Evolutionary conservation across 768 basidiomycete genomes (phyloP), one percentile per base, ranked within the genome.

Genomic region (Pulveroboletus sp.): DNA sequence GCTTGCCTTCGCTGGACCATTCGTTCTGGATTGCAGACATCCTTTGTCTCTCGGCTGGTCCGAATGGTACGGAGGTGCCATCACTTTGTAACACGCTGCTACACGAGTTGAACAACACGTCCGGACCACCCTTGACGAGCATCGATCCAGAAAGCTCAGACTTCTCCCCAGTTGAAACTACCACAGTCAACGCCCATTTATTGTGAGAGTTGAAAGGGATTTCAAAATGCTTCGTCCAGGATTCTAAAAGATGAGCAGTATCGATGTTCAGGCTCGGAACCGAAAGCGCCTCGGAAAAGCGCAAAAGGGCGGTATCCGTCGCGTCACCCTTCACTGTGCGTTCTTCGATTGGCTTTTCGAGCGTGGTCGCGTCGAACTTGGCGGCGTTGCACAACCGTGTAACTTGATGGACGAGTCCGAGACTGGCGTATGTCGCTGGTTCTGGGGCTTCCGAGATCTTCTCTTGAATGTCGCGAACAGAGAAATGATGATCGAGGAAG

Each of bases 381-480:
- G 81, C 81, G 2, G 75, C 76, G 47, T 82, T 83, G 64, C 82
- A 84, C 9, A 84, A 69, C n/a, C 76, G 71, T 32, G 76, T 67
- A 26, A 80, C 61, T 35, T 70, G 65, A 44, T 71, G 72, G 4
- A 75, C 41, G 30, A 52, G 56, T 18, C 55, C 59, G 42, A 74
- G 47, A 8, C 56, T 61, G 11, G 62, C 59, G 12, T 61, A 61
- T 8, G 2, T 59, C 51, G 6, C 24, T 12, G 2, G 21, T 21
- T 21, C 21, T 21, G 21, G 3, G 5, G 30, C 39, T 36, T 49
- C 46, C 8, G 51, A 46, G 10, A 63, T 45, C 14, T 42, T 35
- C 11, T 44, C 47, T 36, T 57, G 50, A 8, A 69, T 46, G 24
- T 66, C 64, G 8, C 57, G 50, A 2, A 61, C 39, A 9, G 59